Evolutionary conservation across 1,284 basidiomycete genomes (phyloP), one percentile per base, ranked within the genome.

Genomic region (Heterobasidion occidentale): DNA sequence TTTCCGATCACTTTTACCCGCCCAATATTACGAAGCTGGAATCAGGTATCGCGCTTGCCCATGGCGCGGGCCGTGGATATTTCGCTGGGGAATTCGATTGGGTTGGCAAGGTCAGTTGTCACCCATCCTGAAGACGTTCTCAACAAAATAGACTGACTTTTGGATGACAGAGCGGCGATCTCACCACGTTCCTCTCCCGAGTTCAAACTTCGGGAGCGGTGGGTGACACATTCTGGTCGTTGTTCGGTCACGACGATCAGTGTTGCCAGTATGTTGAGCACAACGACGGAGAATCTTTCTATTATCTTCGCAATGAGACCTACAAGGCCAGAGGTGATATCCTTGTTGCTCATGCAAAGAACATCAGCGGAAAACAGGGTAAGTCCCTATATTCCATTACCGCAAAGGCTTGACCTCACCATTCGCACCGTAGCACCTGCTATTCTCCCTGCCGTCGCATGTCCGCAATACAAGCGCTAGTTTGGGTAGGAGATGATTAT

Each of bases 71-170:
- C 11, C 56, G 58, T 6, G 56, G 52, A 8, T 68, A 68, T 58
- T 57, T 65, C 45, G 63, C 64, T 12, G 67, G 67, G 5, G 67
- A 68, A 57, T 64, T 58, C 35, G 67, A 68, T 46, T 67, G 65
- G 65, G 55, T 51, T 14, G 56, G 56, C 15, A 17, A 34, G 27
- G 55, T 60, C 38, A 49, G 7, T 36, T 36, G 46, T 7, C 38
- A 34, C 12, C 36, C 46, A 11, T 33, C 59, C 2, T 45, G 52
- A 46, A 27, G 27, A 27, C 5, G 5, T 4, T 54, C 56, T 7
- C 46, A 60, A 15, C 46, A 58, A 44, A 9, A 11, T 36, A 17
- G 9, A 7, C 51, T 52, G 3, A 38, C n/a, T 3, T 14, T 34
- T 4, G 27, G 34, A 9, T 17, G 17, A 12, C 34, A 44, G 38